phyloP scores from a whole-genome alignment of 176 grass and related monocot genomes.

The Ensete glaucum region DNA sequence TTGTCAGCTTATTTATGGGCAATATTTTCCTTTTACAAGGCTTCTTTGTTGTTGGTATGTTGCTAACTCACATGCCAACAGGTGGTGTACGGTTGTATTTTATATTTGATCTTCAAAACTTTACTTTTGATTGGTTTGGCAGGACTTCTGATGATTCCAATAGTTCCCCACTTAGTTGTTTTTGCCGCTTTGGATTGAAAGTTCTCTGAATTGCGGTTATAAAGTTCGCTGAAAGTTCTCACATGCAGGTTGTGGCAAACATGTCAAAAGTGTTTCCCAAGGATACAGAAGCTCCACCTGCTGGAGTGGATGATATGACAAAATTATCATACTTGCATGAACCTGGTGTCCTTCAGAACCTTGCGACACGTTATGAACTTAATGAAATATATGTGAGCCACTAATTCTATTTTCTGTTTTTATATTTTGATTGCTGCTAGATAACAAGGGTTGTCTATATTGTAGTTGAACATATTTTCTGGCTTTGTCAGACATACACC shows the following conservation, averaged over 20 bases:
- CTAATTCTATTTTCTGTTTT: conserved; percentile 13
- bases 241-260: conserved; percentile 27
- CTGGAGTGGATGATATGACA: conserved; percentile 83
- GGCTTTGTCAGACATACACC: conserved; percentile 59
- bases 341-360: conserved; percentile 80
- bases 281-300: conserved; percentile 66
- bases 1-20: too few species aligned
- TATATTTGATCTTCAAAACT: neutral
- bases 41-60: too few species aligned
- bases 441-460: neutral
- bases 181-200: neutral
- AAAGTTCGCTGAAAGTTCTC: too few species aligned
- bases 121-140: neutral
- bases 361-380: conserved; percentile 63
- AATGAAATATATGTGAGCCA: conserved; percentile 85
- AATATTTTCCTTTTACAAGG: too few species aligned
- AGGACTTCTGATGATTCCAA: too few species aligned
- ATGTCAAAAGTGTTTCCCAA: conserved; percentile 45
- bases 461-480: neutral
- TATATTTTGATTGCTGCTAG: neutral
- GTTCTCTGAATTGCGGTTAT: neutral
- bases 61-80: too few species aligned
- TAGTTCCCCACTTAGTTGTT: neutral
- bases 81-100: neutral
- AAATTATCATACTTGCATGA: conserved; percentile 88